phyloP scores from a whole-genome alignment of 2,329 filamentous ascomycete species.

The Venturia aucupariae region DNA sequence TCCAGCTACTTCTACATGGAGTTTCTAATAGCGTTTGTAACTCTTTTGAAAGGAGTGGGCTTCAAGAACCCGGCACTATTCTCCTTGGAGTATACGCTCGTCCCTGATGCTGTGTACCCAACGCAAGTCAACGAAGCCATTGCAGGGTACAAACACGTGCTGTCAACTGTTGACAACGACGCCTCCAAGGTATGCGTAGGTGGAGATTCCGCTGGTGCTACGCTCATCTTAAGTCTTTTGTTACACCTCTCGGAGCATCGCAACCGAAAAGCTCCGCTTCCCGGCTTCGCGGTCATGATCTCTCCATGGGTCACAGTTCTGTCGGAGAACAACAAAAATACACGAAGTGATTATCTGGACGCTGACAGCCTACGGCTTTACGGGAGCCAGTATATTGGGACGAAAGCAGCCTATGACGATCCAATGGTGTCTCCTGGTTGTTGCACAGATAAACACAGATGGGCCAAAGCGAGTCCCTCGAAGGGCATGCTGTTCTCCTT shows the following conservation, averaged over 20 bases:
- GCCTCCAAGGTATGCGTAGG: slow-evolving; percentile 58
- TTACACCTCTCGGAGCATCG: slow-evolving; percentile 51
- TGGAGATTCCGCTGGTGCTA: slow-evolving; percentile 73
- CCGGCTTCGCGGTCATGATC: slow-evolving; percentile 60
- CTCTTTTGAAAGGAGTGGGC: slow-evolving; percentile 53
- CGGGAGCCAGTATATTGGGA: slow-evolving; percentile 58
- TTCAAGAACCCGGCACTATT: slow-evolving; percentile 72
- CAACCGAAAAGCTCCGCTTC: slow-evolving; percentile 36
- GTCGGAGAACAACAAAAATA: slow-evolving; percentile 58
- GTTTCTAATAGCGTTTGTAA: slow-evolving; percentile 65
- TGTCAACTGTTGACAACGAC: slow-evolving; percentile 45
- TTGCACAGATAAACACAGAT: slow-evolving; percentile 56
- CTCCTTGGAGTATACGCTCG: slow-evolving; percentile 70
- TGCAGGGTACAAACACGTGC: slow-evolving; percentile 59
- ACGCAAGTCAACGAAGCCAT: slow-evolving; percentile 62
- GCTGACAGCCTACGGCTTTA: slow-evolving; percentile 57
- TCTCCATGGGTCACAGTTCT: slow-evolving; percentile 73
- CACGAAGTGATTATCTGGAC: slow-evolving; percentile 66
- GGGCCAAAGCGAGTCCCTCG: slow-evolving; percentile 56
- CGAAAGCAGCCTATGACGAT: slow-evolving; percentile 41
- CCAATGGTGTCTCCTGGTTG: slow-evolving; percentile 60
- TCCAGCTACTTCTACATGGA: slow-evolving; percentile 78
- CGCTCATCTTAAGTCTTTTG: slow-evolving; percentile 62
- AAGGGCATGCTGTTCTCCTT: slow-evolving; percentile 32
- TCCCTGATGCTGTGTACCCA: slow-evolving; percentile 65